These are phyloP conservation scores for Cerrena zonata DNA, from an alignment of 1,284 basidiomycete species.

Conservation along the genomic window DNA sequence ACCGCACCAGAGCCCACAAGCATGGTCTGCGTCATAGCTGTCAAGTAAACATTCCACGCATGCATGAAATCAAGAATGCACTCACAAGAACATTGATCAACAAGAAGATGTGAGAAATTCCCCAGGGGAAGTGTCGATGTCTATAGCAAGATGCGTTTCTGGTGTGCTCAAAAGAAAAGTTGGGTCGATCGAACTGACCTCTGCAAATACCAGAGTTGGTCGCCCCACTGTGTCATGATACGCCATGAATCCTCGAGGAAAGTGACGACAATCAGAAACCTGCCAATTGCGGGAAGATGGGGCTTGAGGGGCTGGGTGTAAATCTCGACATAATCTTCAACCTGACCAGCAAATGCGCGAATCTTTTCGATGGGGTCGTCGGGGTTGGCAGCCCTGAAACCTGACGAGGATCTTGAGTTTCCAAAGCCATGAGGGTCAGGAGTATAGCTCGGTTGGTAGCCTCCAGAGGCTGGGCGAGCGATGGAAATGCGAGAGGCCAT, in stretches of 20 bases:
- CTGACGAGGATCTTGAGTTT: conserved; percentile 59
- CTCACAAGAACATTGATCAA: conserved; percentile 87
- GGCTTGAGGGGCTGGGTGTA: conserved; percentile 92
- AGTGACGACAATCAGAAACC: conserved; percentile 96
- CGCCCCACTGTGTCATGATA: conserved; percentile 90
- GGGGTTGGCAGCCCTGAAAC: conserved; percentile 71
- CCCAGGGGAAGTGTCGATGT: conserved; percentile 93
- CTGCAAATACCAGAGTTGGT: conserved; percentile 96
- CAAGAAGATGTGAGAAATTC: conserved; percentile 89
- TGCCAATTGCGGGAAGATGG: conserved; percentile 88
- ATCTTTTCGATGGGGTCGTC: conserved; percentile 83
- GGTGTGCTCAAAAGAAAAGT: conserved; percentile 4
- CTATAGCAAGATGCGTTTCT: conserved; percentile 34
- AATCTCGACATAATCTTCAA: conserved; percentile 90
- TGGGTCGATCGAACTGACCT: conserved; percentile 51
- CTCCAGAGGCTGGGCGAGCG: conserved; percentile 58
- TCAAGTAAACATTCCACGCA: conserved; percentile 5
- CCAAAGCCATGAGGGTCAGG: conserved; percentile 69
- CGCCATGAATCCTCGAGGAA: conserved; percentile 95
- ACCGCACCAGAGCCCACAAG: conserved; percentile 80
- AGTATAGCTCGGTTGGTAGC: conserved; percentile 30
- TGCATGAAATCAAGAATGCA: conserved; percentile 19
- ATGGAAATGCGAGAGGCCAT: conserved; percentile 83
- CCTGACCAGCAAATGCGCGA: conserved; percentile 68
- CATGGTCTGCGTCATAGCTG: conserved; percentile 66